Evolutionary conservation across 495 filamentous ascomycete species (phyloP).

Genomic region (Neurospora tetraspora): DNA sequence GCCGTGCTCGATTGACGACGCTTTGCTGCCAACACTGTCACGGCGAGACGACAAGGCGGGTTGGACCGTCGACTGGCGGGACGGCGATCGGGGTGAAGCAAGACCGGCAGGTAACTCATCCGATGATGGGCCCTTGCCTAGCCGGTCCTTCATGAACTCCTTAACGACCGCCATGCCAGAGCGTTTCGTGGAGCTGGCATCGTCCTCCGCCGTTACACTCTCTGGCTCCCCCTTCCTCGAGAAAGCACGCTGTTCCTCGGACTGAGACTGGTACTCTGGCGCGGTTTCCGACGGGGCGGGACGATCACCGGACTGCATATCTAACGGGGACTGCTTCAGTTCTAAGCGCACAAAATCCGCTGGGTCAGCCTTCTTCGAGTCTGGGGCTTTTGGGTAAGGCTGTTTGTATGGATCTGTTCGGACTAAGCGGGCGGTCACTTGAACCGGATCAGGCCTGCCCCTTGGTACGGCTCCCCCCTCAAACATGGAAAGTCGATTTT

Average conservation of each 20-base stretch:
- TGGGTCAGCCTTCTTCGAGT: conserved; percentile 20
- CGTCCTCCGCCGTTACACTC: conserved; percentile 11
- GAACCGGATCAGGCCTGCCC: conserved; percentile 57
- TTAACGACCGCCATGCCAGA: conserved; percentile 43
- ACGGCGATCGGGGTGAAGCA: conserved; percentile 31
- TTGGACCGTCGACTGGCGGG: conserved; percentile 31
- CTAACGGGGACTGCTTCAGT: conserved; percentile 61
- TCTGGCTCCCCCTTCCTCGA: conserved; percentile 1
- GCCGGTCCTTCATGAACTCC: conserved; percentile 42
- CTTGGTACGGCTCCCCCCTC: conserved; percentile 30
- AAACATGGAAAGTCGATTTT: conserved; percentile 38
- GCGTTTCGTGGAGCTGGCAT: conserved; percentile 23
- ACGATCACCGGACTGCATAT: conserved; percentile 45
- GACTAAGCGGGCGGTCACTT: conserved; percentile 71
- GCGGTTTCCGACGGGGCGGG: conserved; percentile 1
- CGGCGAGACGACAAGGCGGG: conserved; percentile 23
- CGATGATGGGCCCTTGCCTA: conserved; percentile 28
- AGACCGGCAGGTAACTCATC: conserved; percentile 23
- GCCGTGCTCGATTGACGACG: conserved; percentile 29
- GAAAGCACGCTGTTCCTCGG: conserved; percentile 17
- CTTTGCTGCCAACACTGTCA: conserved; percentile 35
- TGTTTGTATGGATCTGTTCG: conserved; percentile 39
- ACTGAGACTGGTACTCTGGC: conserved; percentile 9
- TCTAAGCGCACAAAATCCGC: conserved; percentile 42
- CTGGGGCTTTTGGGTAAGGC: conserved; percentile 35